Evolutionary conservation across 2,329 filamentous ascomycete genomes (phyloP).

Genomic region (Colletotrichum sansevieriae): DNA sequence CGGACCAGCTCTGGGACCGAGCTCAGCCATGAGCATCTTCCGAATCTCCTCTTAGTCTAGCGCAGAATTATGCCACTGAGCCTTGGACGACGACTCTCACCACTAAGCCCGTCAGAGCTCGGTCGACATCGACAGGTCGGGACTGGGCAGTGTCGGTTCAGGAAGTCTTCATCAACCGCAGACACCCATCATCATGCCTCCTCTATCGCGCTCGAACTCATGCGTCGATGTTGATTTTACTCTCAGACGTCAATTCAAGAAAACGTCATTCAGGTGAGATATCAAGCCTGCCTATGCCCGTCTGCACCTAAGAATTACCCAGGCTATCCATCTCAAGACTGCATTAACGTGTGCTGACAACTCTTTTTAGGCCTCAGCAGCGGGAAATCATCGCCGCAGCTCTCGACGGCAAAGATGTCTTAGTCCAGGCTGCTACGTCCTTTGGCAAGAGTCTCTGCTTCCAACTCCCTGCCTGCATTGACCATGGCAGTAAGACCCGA

Average conservation of each 20-base stretch:
- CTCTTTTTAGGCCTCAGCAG: slow-evolving; percentile 72
- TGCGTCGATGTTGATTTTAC: slow-evolving; percentile 80
- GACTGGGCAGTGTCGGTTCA: slow-evolving; percentile 18
- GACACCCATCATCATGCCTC: slow-evolving; percentile 51
- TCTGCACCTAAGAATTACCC: background rate
- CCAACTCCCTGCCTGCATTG: slow-evolving; percentile 89
- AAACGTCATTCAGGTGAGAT: slow-evolving; percentile 76
- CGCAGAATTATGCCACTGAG: slow-evolving; percentile 32
- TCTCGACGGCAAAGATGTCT: slow-evolving; percentile 88
- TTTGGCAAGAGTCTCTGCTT: slow-evolving; percentile 97
- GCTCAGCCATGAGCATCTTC: slow-evolving; percentile 31
- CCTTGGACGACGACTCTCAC: slow-evolving; percentile 13
- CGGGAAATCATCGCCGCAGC: slow-evolving; percentile 88
- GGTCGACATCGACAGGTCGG: slow-evolving; percentile 19
- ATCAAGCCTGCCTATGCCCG: background rate
- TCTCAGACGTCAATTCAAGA: slow-evolving; percentile 79
- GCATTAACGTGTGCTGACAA: slow-evolving; percentile 50
- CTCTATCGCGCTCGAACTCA: slow-evolving; percentile 60
- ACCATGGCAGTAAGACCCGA: slow-evolving; percentile 78
- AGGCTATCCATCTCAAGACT: background rate
- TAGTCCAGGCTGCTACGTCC: slow-evolving; percentile 89
- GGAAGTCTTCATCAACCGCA: slow-evolving; percentile 27
- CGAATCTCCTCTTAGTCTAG: slow-evolving; percentile 31
- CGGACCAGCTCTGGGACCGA: slow-evolving; percentile 38
- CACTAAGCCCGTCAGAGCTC: slow-evolving; percentile 19